These are phyloP conservation scores for Sporothrix euskadiensis DNA, from an alignment of 2,329 filamentous ascomycete species.

Conservation along the genomic window DNA sequence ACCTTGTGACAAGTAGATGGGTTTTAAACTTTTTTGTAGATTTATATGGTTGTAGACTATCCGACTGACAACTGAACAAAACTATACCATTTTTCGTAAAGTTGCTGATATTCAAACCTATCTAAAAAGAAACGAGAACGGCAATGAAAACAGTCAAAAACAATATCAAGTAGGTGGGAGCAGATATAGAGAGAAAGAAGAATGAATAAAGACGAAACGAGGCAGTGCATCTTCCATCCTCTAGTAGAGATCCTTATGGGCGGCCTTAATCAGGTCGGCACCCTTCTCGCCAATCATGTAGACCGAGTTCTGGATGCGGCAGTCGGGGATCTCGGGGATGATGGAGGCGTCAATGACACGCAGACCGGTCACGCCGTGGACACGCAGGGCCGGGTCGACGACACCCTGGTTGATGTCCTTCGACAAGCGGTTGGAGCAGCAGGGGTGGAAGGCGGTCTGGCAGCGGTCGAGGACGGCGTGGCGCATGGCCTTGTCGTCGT, in stretches of 20 bases:
- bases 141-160: background rate
- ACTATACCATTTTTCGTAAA: too few relatives aligned
- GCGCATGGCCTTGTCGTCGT: constrained; percentile 58
- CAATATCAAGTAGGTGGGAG: background rate
- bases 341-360: constrained; percentile 30
- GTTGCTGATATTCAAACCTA: background rate
- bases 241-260: constrained; percentile 35
- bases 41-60: too few relatives aligned
- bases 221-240: background rate
- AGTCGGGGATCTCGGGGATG: constrained; percentile 29
- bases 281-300: constrained; percentile 60
- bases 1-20: background rate
- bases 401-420: constrained; percentile 54
- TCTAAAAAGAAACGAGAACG: background rate
- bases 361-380: constrained; percentile 29
- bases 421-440: constrained; percentile 55
- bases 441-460: constrained; percentile 62
- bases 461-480: constrained; percentile 57
- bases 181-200: background rate
- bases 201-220: too few relatives aligned
- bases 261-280: constrained; percentile 50
- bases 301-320: constrained; percentile 60
- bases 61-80: too few relatives aligned
- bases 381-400: constrained; percentile 45
- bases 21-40: too few relatives aligned